Base-by-base conservation (phyloP, 1,284 basidiomycete genomes). In the Rugosomyces carneus region DNA sequence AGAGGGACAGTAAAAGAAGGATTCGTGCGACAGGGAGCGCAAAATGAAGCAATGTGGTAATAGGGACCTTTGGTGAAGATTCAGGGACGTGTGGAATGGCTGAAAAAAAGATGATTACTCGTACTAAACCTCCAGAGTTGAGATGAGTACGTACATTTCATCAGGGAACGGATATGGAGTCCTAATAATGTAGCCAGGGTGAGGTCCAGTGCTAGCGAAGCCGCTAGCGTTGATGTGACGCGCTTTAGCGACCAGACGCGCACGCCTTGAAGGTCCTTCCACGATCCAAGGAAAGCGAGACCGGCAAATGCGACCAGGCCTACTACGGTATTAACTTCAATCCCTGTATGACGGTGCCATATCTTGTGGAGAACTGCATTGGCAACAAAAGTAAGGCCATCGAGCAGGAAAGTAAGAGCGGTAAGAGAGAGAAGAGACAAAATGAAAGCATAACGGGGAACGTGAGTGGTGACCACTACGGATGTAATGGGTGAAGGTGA, bases 351-450 rank as follows among this genome's bases (percentile, higher is more conserved):
- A 39, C 66, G 67, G 8, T 71, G 75, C 87, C 87, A 90, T 15
- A 69, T 54, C 56, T 81, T 79, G 55, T 72, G 67, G 50, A 89
- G 57, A 37, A 89, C 72, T 19, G 81, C 77, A 57, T 75, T 75
- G 18, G 78, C 63, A 41, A 82, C 76, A 57, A 86, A 83, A 6
- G 80, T 70, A 41, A 85, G 66, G 46, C 94, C 74, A 75, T 99
- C 77, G 67, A 93, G 69, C 71, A 99, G 78, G 77, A 90, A 81
- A 63, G 93, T 73, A 68, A 94, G 53, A 69, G 93, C 81, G 64
- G 81, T 59, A 42, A 89, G 69, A 46, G 81, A 78, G 43, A 91
- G 71, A 54, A 89, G 68, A 43, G 70, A 63, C 45, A 89, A 71
- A 61, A 92, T 88, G 53, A 81, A 65, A 42, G 76, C 75, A 48